Evolutionary conservation across 169 alveolate genomes (phyloP).

Genomic region (Eimeria falciformis): DNA sequence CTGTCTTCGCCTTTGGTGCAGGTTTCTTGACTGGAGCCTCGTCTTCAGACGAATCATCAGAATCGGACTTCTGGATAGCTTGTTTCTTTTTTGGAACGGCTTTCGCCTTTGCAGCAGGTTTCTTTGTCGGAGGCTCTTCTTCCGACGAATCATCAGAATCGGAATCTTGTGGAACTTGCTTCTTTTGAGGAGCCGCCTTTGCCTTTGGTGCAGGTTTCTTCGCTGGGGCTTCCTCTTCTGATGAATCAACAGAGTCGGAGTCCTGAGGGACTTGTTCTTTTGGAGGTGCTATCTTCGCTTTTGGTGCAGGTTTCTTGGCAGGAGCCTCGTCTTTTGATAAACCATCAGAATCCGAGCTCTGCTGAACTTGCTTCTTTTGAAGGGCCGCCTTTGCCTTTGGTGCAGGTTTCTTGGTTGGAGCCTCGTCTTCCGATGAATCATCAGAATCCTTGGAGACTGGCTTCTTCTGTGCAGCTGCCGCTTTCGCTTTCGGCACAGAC

Average conservation of each 20-base stretch:
- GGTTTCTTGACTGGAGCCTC: constrained; percentile 41
- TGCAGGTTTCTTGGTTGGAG: neutral
- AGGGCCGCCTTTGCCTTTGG: constrained; percentile 20
- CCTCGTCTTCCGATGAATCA: constrained; percentile 56
- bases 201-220: constrained; percentile 46
- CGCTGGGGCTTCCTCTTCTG: constrained; percentile 49
- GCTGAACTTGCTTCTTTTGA: neutral
- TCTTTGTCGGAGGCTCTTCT: neutral
- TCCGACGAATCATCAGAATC: neutral
- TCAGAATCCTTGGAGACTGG: constrained; percentile 1
- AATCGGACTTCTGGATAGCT: constrained; percentile 22
- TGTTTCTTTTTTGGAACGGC: constrained; percentile 25
- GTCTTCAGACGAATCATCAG: constrained; percentile 37
- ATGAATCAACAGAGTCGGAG: constrained; percentile 34
- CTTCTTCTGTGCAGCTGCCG: constrained; percentile 37
- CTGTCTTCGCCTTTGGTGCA: constrained; percentile 36
- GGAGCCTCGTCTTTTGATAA: neutral
- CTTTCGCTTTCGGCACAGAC: constrained; percentile 26
- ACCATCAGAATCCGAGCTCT: constrained; percentile 11
- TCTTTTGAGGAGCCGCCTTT: constrained; percentile 20
- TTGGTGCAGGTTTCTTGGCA: neutral
- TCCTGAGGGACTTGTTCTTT: neutral
- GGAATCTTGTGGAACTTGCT: neutral
- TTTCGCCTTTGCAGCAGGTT: neutral
- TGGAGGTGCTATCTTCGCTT: constrained; percentile 25